Evolutionary conservation across 257 asterid genomes (phyloP).

Genomic region (Oldenlandia corymbosa): DNA sequence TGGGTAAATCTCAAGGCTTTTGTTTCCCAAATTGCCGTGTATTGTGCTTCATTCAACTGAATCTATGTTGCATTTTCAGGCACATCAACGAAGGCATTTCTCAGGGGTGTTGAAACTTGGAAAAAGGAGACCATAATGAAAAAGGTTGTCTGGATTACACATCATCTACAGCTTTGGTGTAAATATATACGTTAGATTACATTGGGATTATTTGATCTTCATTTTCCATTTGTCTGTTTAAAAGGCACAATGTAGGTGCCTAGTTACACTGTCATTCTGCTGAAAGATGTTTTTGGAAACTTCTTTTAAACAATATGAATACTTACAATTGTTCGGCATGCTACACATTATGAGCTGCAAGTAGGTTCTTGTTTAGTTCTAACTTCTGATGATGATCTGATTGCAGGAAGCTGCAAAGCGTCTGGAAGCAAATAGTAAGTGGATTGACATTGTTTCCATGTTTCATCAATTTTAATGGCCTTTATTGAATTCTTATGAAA

Average conservation of each 20-base stretch:
- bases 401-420: constrained; percentile 68
- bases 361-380: constrained; percentile 5
- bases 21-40: constrained; percentile 2
- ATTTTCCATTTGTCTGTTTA: background rate
- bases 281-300: constrained; percentile 9
- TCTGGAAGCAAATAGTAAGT: constrained; percentile 47
- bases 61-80: constrained; percentile 37
- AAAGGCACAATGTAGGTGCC: background rate
- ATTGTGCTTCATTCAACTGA: constrained; percentile 14
- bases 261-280: background rate
- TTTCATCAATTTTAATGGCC: background rate
- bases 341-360: background rate
- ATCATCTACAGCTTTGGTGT: background rate
- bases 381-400: constrained; percentile 12
- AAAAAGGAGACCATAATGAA: constrained; percentile 77
- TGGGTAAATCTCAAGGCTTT: constrained; percentile 41
- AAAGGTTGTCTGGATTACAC: constrained; percentile 36
- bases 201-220: background rate
- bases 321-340: background rate
- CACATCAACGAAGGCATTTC: constrained; percentile 83
- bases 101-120: constrained; percentile 93
- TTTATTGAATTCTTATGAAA: background rate
- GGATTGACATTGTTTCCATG: constrained; percentile 3
- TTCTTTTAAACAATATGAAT: constrained; percentile 1
- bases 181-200: background rate